These are phyloP conservation scores for Cryptococcus floricola DNA, from an alignment of 1,284 basidiomycete species.

Conservation along the genomic window DNA sequence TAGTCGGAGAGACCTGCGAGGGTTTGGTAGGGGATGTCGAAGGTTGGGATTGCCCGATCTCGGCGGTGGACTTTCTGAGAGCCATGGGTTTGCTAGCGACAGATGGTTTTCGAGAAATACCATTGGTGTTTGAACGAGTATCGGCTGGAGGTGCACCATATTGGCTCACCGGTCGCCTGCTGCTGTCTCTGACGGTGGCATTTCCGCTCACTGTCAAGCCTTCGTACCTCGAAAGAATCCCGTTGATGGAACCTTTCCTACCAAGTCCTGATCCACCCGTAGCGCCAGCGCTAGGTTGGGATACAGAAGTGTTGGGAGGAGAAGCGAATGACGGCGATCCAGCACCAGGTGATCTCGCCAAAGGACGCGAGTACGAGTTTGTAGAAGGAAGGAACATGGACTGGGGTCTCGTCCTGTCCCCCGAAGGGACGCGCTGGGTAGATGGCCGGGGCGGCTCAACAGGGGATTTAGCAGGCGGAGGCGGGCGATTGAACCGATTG, in stretches of 20 bases:
- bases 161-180: not conserved
- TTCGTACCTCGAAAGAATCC: constrained; percentile 43
- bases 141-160: not conserved
- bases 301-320: not conserved
- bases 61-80: constrained; percentile 18
- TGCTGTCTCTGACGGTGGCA: not conserved
- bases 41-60: not conserved
- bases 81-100: constrained; percentile 31
- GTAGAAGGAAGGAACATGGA: constrained; percentile 23
- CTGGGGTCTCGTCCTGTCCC: constrained; percentile 22
- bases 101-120: constrained; percentile 25
- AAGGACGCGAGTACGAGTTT: constrained; percentile 7
- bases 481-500: not conserved
- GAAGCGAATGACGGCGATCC: not conserved
- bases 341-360: not conserved
- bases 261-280: constrained; percentile 18
- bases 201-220: not conserved
- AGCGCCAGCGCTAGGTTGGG: not conserved
- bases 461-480: not conserved
- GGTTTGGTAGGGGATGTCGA: not conserved
- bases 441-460: not conserved
- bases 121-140: not conserved
- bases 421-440: not conserved
- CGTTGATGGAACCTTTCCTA: constrained; percentile 43
- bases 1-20: not conserved